phyloP scores from a whole-genome alignment of 2,329 filamentous ascomycete genomes.

The Torrubiella hemipterigena region DNA sequence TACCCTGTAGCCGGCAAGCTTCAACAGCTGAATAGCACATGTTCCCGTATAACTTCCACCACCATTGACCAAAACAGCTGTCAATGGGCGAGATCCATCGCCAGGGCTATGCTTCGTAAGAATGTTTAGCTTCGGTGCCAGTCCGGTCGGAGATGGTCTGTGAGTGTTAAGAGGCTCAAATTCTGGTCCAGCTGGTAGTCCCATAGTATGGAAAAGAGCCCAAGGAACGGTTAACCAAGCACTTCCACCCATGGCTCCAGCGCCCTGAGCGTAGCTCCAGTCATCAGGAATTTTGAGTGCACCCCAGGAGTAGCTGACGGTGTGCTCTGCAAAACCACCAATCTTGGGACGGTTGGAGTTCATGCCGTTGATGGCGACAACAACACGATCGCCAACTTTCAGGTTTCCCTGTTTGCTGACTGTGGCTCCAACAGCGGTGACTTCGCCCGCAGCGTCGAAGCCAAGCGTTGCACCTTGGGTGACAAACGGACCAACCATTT shows the following conservation, averaged over 20 bases:
- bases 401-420: background rate
- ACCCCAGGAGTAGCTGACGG: background rate
- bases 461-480: slow-evolving; percentile 3
- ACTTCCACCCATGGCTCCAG: slow-evolving; percentile 6
- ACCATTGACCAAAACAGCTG: slow-evolving; percentile 11
- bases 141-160: background rate
- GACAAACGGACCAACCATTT: slow-evolving; percentile 2
- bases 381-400: slow-evolving; percentile 5
- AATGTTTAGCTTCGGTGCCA: too few relatives aligned
- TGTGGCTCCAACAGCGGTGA: background rate
- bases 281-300: slow-evolving; percentile 7
- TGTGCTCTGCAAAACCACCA: slow-evolving; percentile 11
- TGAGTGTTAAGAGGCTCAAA: background rate
- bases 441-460: slow-evolving; percentile 4
- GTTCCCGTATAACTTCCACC: slow-evolving; percentile 10
- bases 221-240: slow-evolving; percentile 8
- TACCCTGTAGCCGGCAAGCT: slow-evolving; percentile 10
- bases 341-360: slow-evolving; percentile 1
- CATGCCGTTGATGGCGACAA: slow-evolving; percentile 3
- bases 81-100: background rate
- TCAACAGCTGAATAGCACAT: slow-evolving; percentile 12
- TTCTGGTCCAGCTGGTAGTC: slow-evolving; percentile 8
- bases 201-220: slow-evolving; percentile 10
- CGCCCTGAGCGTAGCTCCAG: slow-evolving; percentile 8
- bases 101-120: too few relatives aligned